phyloP scores from a whole-genome alignment of 139 green algal species.

The Picocystis salinarum region DNA sequence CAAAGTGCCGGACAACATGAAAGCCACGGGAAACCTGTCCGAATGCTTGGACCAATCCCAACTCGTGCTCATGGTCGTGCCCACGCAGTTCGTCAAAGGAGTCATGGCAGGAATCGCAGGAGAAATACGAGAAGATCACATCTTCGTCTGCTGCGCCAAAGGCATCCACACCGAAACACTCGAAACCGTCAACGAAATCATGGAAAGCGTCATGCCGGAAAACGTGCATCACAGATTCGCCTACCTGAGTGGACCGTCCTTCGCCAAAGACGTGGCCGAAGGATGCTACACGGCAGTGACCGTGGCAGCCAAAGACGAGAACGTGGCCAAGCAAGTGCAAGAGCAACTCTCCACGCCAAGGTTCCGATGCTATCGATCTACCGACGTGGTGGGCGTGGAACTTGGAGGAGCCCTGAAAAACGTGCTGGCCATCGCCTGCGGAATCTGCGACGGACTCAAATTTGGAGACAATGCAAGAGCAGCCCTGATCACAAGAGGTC shows the following conservation, averaged over 20 bases:
- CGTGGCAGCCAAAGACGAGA: slow-evolving; percentile 20
- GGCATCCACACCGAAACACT: slow-evolving; percentile 54
- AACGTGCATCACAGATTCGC: slow-evolving; percentile 15
- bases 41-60: slow-evolving; percentile 19
- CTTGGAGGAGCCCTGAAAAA: slow-evolving; percentile 45
- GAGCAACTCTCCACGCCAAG: slow-evolving; percentile 22
- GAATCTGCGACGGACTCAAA: slow-evolving; percentile 36
- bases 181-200: slow-evolving; percentile 34
- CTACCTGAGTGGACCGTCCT: slow-evolving; percentile 36
- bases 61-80: slow-evolving; percentile 63
- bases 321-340: slow-evolving; percentile 13
- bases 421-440: slow-evolving; percentile 40
- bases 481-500: slow-evolving; percentile 23
- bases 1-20: slow-evolving; percentile 25
- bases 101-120: slow-evolving; percentile 17
- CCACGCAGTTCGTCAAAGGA: slow-evolving; percentile 46
- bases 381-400: slow-evolving; percentile 33
- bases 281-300: slow-evolving; percentile 29
- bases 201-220: background rate
- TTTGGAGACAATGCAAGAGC: slow-evolving; percentile 29
- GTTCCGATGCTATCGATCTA: slow-evolving; percentile 39
- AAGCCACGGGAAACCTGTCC: slow-evolving; percentile 23
- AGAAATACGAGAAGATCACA: slow-evolving; percentile 20
- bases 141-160: slow-evolving; percentile 60
- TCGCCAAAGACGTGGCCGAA: slow-evolving; percentile 24